Evolutionary conservation across 2,329 filamentous ascomycete genomes (phyloP).

Genomic region (Aaosphaeria pasadenensis): DNA sequence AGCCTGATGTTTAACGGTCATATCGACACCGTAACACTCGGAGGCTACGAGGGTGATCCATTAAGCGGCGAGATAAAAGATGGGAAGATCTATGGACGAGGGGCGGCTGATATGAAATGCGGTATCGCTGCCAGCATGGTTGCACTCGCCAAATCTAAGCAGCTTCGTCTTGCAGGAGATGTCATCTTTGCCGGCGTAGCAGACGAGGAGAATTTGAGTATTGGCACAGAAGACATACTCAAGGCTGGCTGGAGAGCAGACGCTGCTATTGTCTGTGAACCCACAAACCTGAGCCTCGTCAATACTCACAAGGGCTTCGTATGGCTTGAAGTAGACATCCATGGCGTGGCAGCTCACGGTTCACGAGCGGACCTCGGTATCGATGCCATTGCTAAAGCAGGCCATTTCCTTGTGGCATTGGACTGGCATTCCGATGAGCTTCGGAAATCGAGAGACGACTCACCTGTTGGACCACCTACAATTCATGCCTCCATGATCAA

Average conservation of each 20-base stretch:
- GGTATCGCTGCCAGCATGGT: slow-evolving; percentile 50
- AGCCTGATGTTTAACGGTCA: slow-evolving; percentile 55
- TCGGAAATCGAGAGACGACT: background rate
- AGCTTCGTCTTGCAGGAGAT: slow-evolving; percentile 41
- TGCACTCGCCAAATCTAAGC: slow-evolving; percentile 34
- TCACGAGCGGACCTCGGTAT: slow-evolving; percentile 40
- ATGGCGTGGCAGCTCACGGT: slow-evolving; percentile 44
- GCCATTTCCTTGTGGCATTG: slow-evolving; percentile 47
- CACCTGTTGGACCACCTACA: slow-evolving; percentile 36
- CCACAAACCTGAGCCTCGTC: slow-evolving; percentile 43
- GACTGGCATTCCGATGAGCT: slow-evolving; percentile 42
- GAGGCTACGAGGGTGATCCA: slow-evolving; percentile 47
- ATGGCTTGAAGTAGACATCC: slow-evolving; percentile 44
- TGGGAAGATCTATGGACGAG: slow-evolving; percentile 37
- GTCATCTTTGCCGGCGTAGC: slow-evolving; percentile 54
- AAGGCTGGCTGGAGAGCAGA: slow-evolving; percentile 54
- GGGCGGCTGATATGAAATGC: slow-evolving; percentile 52
- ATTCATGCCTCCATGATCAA: slow-evolving; percentile 49
- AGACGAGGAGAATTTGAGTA: slow-evolving; percentile 52
- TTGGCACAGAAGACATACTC: slow-evolving; percentile 51
- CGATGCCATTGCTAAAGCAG: slow-evolving; percentile 51
- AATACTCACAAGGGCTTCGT: slow-evolving; percentile 53
- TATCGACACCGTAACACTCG: slow-evolving; percentile 51
- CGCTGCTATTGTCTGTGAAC: slow-evolving; percentile 50
- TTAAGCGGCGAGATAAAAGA: slow-evolving; percentile 38